phyloP scores from a whole-genome alignment of 1,284 basidiomycete species.

The Leucoagaricus sp. region DNA sequence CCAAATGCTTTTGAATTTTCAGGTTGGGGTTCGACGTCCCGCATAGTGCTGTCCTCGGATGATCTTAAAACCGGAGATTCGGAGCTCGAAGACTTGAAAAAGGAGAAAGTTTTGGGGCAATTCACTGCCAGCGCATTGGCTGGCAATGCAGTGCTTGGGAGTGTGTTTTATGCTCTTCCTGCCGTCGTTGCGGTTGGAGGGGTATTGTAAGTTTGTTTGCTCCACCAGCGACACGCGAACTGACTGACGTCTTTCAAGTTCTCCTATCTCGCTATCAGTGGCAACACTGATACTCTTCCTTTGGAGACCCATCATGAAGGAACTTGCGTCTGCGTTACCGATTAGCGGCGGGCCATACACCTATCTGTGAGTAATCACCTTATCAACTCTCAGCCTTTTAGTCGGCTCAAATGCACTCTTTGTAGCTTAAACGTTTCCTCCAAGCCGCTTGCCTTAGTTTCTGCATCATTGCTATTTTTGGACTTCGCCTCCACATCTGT shows the following conservation, averaged over 20 bases:
- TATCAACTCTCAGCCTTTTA: not conserved
- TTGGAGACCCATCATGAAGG: slow-evolving; percentile 73
- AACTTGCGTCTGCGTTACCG: slow-evolving; percentile 65
- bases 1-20: slow-evolving; percentile 66
- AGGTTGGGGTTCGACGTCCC: slow-evolving; percentile 60
- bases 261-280: slow-evolving; percentile 65
- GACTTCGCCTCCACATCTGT: slow-evolving; percentile 68
- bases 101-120: slow-evolving; percentile 50
- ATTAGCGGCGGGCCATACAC: slow-evolving; percentile 71
- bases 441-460: slow-evolving; percentile 58
- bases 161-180: slow-evolving; percentile 72
- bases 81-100: slow-evolving; percentile 32
- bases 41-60: slow-evolving; percentile 42
- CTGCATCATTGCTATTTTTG: slow-evolving; percentile 61
- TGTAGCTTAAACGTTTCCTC: slow-evolving; percentile 62
- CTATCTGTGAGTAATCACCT: slow-evolving; percentile 48
- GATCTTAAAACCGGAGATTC: slow-evolving; percentile 40
- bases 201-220: slow-evolving; percentile 43
- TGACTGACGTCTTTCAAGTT: slow-evolving; percentile 38
- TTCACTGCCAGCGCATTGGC: slow-evolving; percentile 62
- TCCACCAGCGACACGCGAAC: not conserved
- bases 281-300: slow-evolving; percentile 61
- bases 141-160: slow-evolving; percentile 69
- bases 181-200: slow-evolving; percentile 59
- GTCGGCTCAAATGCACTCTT: not conserved